Conservation (phyloP, 1,284 basidiomycete species). For the Sphagnurus paluster region DNA sequence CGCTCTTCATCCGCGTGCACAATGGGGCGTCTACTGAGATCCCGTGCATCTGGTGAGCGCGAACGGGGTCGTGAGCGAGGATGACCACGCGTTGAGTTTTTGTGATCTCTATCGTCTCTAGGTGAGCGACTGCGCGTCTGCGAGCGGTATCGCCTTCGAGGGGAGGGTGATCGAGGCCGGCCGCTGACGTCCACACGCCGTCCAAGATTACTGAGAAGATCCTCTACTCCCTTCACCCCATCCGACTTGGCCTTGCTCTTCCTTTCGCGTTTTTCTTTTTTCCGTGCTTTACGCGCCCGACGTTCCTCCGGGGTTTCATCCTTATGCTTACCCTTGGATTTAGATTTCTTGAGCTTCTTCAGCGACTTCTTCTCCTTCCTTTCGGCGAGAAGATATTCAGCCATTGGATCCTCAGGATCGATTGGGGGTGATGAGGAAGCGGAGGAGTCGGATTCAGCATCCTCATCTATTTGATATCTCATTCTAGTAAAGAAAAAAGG, state of each 20-base stretch:
- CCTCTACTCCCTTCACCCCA: slow-evolving; percentile 52
- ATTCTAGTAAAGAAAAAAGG: slow-evolving; percentile 2
- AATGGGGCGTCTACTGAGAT: slow-evolving; percentile 16
- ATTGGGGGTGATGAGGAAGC: slow-evolving; percentile 70
- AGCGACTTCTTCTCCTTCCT: slow-evolving; percentile 65
- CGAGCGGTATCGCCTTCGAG: slow-evolving; percentile 24
- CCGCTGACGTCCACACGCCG: slow-evolving; percentile 24
- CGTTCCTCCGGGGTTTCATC: slow-evolving; percentile 81
- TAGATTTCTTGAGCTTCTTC: slow-evolving; percentile 60
- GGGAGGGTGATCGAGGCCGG: slow-evolving; percentile 20
- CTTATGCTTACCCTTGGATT: slow-evolving; percentile 60
- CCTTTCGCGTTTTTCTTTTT: slow-evolving; percentile 60
- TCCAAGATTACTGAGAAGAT: slow-evolving; percentile 47
- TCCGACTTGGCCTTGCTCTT: slow-evolving; percentile 46
- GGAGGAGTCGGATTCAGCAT: slow-evolving; percentile 59
- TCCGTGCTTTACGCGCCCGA: slow-evolving; percentile 64
- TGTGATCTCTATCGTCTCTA: slow-evolving; percentile 13
- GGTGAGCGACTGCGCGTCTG: slow-evolving; percentile 28
- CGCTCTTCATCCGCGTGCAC: slow-evolving; percentile 17
- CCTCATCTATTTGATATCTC: slow-evolving; percentile 42
- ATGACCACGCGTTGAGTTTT: slow-evolving; percentile 13
- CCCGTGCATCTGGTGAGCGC: slow-evolving; percentile 21
- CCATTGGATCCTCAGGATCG: slow-evolving; percentile 98
- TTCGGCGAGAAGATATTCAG: slow-evolving; percentile 78
- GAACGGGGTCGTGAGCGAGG: slow-evolving; percentile 16